phyloP scores from a whole-genome alignment of 495 filamentous ascomycete species.

The Podospora pseudoanserina region DNA sequence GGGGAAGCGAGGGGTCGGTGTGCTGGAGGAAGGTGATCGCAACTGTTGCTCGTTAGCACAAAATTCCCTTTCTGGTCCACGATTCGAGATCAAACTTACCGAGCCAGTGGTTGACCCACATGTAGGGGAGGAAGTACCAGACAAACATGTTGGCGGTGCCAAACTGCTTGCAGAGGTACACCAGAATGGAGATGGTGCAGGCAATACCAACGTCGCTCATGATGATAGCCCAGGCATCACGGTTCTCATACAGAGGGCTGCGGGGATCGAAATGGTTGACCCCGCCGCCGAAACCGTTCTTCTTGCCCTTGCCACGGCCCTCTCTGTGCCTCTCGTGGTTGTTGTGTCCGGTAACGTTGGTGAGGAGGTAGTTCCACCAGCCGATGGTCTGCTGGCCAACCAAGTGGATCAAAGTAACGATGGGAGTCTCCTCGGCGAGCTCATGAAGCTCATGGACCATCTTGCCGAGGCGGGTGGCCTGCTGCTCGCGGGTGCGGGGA shows the following conservation, averaged over 20 bases:
- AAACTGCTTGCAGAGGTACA: constrained; percentile 65
- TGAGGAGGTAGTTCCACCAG: constrained; percentile 81
- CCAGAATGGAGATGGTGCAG: constrained; percentile 49
- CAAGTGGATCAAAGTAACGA: constrained; percentile 68
- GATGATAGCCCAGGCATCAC: constrained; percentile 76
- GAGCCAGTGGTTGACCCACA: constrained; percentile 99
- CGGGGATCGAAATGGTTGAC: constrained; percentile 93
- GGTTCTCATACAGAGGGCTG: constrained; percentile 87
- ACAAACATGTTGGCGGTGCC: constrained; percentile 83
- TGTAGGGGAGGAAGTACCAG: constrained; percentile 92
- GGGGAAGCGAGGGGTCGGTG: constrained; percentile 80
- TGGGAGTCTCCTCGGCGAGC: constrained; percentile 90
- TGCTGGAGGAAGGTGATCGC: constrained; percentile 89
- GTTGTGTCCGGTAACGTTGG: constrained; percentile 94
- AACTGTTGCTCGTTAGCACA: constrained; percentile 42
- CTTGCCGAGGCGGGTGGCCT: constrained; percentile 65
- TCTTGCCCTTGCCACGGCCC: constrained; percentile 85
- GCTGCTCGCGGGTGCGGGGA: constrained; percentile 75
- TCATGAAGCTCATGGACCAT: constrained; percentile 76
- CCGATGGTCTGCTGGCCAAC: constrained; percentile 82
- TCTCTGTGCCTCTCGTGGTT: constrained; percentile 78
- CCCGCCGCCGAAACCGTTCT: constrained; percentile 71
- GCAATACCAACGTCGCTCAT: constrained; percentile 79
- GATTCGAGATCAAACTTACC: constrained; percentile 48
- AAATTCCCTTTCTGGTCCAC: neutral